Percentiles rank a stretch among this genome's conserved stretches.
These are phyloP conservation scores for Brassica rapa DNA, from an alignment of 345 rosid species.

Conservation along the genomic window DNA sequence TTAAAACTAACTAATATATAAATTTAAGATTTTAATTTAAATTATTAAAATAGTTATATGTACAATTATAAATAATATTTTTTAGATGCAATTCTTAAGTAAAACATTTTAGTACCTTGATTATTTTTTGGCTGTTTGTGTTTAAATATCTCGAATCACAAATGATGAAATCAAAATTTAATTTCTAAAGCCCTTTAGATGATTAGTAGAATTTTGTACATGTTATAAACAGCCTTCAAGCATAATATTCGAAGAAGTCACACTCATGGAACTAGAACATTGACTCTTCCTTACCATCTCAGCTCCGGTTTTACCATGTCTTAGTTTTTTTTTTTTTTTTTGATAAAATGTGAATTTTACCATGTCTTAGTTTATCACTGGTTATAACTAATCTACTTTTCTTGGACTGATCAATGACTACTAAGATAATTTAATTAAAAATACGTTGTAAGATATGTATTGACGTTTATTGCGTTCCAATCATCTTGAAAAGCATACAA, in stretches of 20 bases:
- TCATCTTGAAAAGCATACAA: neutral
- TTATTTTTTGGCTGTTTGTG: neutral
- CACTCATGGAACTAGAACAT: neutral
- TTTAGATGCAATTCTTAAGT: neutral
- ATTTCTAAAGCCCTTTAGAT: neutral
- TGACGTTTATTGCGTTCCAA: neutral
- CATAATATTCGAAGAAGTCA: neutral
- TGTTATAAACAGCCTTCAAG: neutral
- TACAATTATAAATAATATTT: too few species aligned
- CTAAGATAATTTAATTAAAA: neutral
- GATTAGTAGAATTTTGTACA: neutral
- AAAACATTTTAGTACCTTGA: neutral
- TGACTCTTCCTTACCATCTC: neutral
- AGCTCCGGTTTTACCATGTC: neutral
- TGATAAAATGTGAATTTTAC: too few species aligned
- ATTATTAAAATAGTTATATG: too few species aligned
- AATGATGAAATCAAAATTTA: neutral
- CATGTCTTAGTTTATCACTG: neutral
- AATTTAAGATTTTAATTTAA: too few species aligned
- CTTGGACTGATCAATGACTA: neutral
- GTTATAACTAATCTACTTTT: neutral
- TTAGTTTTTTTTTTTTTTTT: too few species aligned
- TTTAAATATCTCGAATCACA: neutral
- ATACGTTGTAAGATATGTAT: neutral
- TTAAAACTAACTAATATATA: too few species aligned